phyloP scores from a whole-genome alignment of 2,329 filamentous ascomycete species.

The Amylocarpus encephaloides region DNA sequence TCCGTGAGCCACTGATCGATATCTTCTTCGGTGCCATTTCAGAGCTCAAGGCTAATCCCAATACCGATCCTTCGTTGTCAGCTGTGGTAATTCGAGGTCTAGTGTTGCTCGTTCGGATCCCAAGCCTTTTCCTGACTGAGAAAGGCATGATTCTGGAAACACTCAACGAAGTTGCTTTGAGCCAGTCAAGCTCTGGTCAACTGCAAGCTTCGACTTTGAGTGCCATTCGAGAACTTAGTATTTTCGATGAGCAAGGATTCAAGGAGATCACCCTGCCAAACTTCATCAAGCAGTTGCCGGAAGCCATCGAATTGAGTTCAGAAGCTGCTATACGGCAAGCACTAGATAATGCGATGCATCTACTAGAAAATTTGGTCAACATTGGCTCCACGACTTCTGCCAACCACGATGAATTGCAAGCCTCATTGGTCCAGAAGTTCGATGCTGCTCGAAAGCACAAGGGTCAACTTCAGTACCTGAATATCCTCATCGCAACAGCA shows the following conservation, averaged over 20 bases:
- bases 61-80: constrained; percentile 16
- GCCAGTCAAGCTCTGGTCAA: constrained; percentile 6
- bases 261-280: constrained; percentile 20
- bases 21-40: constrained; percentile 22
- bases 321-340: not conserved
- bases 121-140: constrained; percentile 18
- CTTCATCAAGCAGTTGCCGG: constrained; percentile 24
- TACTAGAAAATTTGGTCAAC: constrained; percentile 1
- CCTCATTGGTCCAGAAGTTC: not conserved
- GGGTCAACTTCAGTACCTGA: constrained; percentile 19
- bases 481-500: constrained; percentile 22
- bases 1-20: constrained; percentile 16
- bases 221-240: constrained; percentile 22
- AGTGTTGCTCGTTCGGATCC: constrained; percentile 20
- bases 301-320: not conserved
- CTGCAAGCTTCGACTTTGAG: constrained; percentile 18
- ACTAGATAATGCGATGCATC: constrained; percentile 12
- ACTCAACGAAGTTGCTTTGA: constrained; percentile 20
- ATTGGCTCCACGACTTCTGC: not conserved
- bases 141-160: constrained; percentile 23
- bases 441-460: not conserved
- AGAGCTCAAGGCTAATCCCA: constrained; percentile 4
- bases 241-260: constrained; percentile 20
- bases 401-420: constrained; percentile 1
- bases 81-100: constrained; percentile 25